A percentile compares a stretch with the other conserved stretches of the same genome.
Evolutionary conservation across 768 basidiomycete species (phyloP).

Genomic region (Phylloporus scabripes): DNA sequence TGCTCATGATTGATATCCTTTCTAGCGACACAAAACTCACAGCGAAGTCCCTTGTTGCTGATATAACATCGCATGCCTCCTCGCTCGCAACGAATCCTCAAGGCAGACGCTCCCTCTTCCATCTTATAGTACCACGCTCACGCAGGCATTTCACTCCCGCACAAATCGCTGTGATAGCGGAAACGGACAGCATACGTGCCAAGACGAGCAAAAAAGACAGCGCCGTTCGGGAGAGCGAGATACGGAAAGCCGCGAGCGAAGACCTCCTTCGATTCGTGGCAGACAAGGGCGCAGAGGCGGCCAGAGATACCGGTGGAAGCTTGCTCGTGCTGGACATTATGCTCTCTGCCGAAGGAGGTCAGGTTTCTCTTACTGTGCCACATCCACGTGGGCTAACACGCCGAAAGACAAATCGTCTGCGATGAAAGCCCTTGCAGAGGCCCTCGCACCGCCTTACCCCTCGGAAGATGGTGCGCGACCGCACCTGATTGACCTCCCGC

Average conservation of each 20-base stretch:
- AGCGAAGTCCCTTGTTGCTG: conserved; percentile 69
- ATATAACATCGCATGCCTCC: conserved; percentile 55
- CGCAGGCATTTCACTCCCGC: conserved; percentile 84
- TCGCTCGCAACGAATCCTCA: conserved; percentile 57
- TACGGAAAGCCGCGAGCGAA: conserved; percentile 67
- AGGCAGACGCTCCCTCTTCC: conserved; percentile 78
- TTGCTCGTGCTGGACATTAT: conserved; percentile 76
- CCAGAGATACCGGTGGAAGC: conserved; percentile 75
- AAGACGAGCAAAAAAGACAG: conserved; percentile 83
- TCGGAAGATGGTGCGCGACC: conserved; percentile 42
- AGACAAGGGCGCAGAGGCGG: conserved; percentile 53
- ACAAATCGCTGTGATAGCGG: conserved; percentile 62
- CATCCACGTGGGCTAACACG: not conserved
- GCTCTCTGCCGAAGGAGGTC: conserved; percentile 83
- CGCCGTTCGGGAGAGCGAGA: conserved; percentile 58
- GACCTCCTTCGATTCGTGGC: conserved; percentile 67
- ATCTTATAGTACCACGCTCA: conserved; percentile 79
- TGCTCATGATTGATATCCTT: not conserved
- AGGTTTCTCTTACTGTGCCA: conserved; percentile 23
- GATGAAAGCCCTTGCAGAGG: conserved; percentile 52
- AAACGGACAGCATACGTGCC: conserved; percentile 62
- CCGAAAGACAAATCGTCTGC: conserved; percentile 66
- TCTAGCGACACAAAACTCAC: conserved; percentile 86
- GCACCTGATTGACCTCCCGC: conserved; percentile 77
- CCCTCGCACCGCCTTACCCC: conserved; percentile 53